Base-by-base conservation (phyloP, 768 basidiomycete species). In the Dioszegia aurantiaca region DNA sequence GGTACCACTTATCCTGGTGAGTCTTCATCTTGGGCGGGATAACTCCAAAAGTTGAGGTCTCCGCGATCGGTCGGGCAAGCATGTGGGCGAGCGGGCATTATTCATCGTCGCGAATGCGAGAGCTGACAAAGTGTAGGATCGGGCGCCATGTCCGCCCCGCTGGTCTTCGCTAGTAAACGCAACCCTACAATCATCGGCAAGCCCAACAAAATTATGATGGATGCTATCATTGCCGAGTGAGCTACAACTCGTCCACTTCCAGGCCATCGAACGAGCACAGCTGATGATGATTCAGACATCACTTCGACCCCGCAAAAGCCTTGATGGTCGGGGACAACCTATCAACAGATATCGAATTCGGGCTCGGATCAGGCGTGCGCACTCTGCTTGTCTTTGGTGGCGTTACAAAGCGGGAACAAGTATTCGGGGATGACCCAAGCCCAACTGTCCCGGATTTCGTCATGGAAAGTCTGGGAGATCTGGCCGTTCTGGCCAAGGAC, bases 321-420 rank as follows among this genome's bases (percentile, higher is more conserved):
- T 85, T 98, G 74, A 97, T 99, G 90, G 81, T 98, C 43, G 94
- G 94, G 40, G 94, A 99, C 78, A 84, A 94, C 60, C 81, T 99
- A 64, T 87, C 89, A 74, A 98, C 95, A 4, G 94, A 99, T 77
- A 97, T 99, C 67, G 78, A 88, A 51, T 99, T 98, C 69, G 95
- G 94, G 48, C 82, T 89, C 73, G 83, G 83, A 44, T 90, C 90
- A 40, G 90, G 90, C 26, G 81, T 95, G 21, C 77, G 87, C 17
- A 97, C 94, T 0, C 80, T 97, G 56, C 85, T 97, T 40, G 94
- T 98, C 56, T 79, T 98, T 65, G 69, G 72, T 6, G 72, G 72
- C 31, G 86, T 97, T 61, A 86, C 90, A 23, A 79, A 82, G 24
- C 85, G 86, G 72, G 79, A 82, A 33, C 87, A 90, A 44, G 83